Base-by-base conservation (phyloP, 495 filamentous ascomycete species). In the Opeltia flavorubescens region DNA sequence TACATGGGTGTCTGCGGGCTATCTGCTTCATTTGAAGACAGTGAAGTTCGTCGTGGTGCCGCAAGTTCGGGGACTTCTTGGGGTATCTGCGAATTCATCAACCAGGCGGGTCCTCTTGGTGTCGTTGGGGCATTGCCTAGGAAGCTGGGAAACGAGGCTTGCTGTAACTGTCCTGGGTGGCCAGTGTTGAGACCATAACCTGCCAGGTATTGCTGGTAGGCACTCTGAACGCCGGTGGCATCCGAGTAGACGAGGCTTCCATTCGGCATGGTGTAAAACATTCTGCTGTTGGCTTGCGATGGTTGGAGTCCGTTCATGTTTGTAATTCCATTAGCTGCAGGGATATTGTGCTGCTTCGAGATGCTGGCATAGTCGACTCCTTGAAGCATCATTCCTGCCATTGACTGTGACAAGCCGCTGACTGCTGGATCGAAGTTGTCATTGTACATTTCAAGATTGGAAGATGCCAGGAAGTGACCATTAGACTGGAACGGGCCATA, bases 21-120 rank as follows among this genome's bases (percentile, higher is more conserved):
- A 41, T 70, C 77, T 67, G 84, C 62, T 52, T 73, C 82, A 36
- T 73, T 82, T 25, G 82, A 86, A 3, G 82, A 86, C 56, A 76
- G 76, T 17, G 76, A 80, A 23, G 71, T 74, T 26, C 76, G 74
- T 31, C 76, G 75, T 49, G 77, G 76, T 25, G 48, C 54, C 47
- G 78, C 70, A 29, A 80, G 62, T 26, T 64, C 73, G 4, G 76
- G 76, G 40, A 77, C 67, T 25, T 76, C 72, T 41, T 68, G 63
- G 39, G 66, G 62, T 15, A 62, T 29, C 12, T 69, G 68, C 4
- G 72, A 73, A 54, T 71, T 73, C 13, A 72, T 70, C 50, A 70
- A 35, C 55, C 60, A 60, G 52, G 50, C 50, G 51, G 46, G 56
- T 50, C 50, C 54, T 27, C 56, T 57, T 57, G 66, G 55, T 54